Conservation (phyloP, 108 stramenopile species). For the Cyclostephanos invisitatus region DNA sequence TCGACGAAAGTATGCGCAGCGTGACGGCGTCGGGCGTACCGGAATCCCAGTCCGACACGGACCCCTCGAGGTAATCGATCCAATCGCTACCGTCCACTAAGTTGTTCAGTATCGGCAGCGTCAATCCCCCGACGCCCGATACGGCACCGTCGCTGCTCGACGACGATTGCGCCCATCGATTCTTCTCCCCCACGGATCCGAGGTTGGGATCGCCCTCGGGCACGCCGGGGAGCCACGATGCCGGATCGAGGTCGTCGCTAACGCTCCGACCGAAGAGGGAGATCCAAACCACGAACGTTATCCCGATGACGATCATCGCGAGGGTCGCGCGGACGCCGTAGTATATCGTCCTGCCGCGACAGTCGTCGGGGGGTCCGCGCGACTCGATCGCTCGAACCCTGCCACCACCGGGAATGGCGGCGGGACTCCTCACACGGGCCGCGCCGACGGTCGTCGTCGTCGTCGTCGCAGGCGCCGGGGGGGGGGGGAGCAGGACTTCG, state of each 20-base stretch:
- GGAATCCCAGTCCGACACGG: conserved; percentile 72
- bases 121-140: conserved; percentile 50
- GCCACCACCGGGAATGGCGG: no score
- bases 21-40: conserved; percentile 77
- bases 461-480: background rate
- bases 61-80: conserved; percentile 51
- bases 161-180: conserved; percentile 23
- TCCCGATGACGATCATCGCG: background rate
- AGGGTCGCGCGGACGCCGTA: background rate
- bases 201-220: conserved; percentile 48
- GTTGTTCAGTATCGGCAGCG: conserved; percentile 64
- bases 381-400: background rate
- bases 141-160: conserved; percentile 44
- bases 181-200: conserved; percentile 46
- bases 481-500: background rate
- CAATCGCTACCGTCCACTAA: conserved; percentile 56
- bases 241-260: conserved; percentile 23
- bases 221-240: conserved; percentile 51
- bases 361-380: background rate
- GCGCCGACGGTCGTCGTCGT: background rate
- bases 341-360: background rate
- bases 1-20: conserved; percentile 28
- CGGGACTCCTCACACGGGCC: no score
- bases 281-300: conserved; percentile 19
- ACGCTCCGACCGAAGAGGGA: conserved; percentile 23